phyloP scores from a whole-genome alignment of 139 green algal genomes.

The Volvox africanus region DNA sequence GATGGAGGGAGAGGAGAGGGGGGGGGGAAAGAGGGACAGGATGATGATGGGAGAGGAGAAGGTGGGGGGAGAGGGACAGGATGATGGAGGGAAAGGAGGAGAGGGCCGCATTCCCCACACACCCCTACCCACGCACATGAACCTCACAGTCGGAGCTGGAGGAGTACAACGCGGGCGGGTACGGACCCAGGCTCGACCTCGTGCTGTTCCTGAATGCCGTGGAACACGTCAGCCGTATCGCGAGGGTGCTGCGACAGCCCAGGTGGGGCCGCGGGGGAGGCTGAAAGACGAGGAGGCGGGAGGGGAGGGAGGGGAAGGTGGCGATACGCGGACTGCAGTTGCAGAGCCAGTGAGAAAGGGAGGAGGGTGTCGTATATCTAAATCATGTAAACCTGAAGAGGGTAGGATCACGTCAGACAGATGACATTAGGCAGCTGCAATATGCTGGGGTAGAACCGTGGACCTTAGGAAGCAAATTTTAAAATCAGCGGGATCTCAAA shows the following conservation, averaged over 20 bases:
- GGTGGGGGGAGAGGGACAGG: not conserved
- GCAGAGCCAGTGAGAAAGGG: too few relatives aligned
- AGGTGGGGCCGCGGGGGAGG: conserved; percentile 33
- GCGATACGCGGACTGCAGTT: not conserved
- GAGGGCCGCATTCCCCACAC: not conserved
- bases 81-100: not conserved
- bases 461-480: too few relatives aligned
- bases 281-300: not conserved
- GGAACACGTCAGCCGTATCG: conserved; percentile 78
- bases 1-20: not conserved
- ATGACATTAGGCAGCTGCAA: too few relatives aligned
- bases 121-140: not conserved
- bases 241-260: conserved; percentile 81
- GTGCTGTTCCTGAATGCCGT: conserved; percentile 91
- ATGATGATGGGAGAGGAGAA: not conserved
- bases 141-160: conserved; percentile 72
- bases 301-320: not conserved
- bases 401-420: too few relatives aligned
- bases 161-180: conserved; percentile 78
- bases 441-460: too few relatives aligned
- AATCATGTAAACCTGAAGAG: too few relatives aligned
- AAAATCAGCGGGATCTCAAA: too few relatives aligned
- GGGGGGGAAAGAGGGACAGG: not conserved
- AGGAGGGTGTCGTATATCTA: too few relatives aligned
- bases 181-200: conserved; percentile 61